phyloP scores from a whole-genome alignment of 2,329 filamentous ascomycete genomes.

The Beauveria australis region DNA sequence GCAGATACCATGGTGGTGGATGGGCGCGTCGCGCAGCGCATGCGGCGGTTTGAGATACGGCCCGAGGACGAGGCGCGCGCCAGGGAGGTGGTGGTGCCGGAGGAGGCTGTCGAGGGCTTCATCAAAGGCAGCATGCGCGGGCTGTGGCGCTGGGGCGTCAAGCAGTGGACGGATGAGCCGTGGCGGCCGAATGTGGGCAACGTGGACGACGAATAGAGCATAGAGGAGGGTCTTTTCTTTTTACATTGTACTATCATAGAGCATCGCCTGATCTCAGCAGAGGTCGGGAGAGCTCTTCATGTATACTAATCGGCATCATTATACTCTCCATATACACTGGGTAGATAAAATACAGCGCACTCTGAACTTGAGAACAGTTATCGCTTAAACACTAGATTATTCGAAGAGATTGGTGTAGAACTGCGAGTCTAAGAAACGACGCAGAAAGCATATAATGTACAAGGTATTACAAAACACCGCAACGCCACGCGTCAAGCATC shows the following conservation, averaged over 20 bases:
- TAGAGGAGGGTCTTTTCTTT: background rate
- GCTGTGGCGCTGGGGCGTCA: slow-evolving; percentile 42
- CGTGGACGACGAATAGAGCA: slow-evolving; percentile 19
- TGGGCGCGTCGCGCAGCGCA: slow-evolving; percentile 63
- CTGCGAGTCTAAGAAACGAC: no score
- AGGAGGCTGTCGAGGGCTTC: slow-evolving; percentile 64
- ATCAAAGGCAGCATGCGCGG: slow-evolving; percentile 51
- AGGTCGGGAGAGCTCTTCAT: slow-evolving; percentile 6
- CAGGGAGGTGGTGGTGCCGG: slow-evolving; percentile 50
- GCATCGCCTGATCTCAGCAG: background rate
- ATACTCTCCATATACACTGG: background rate
- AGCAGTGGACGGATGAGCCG: slow-evolving; percentile 32
- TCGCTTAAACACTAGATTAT: no score
- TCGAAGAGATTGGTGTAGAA: no score
- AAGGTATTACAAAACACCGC: background rate
- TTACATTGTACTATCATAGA: background rate
- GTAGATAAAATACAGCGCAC: background rate
- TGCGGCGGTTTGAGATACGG: slow-evolving; percentile 68
- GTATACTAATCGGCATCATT: slow-evolving; percentile 8
- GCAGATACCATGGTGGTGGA: slow-evolving; percentile 67
- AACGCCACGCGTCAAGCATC: slow-evolving; percentile 7
- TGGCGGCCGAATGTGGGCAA: slow-evolving; percentile 33
- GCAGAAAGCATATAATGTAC: background rate
- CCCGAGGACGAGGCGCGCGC: slow-evolving; percentile 63
- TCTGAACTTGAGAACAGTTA: background rate